Evolutionary conservation across 2,329 filamentous ascomycete species (phyloP), one percentile per base, ranked within the genome.

Genomic region (Huntiella moniliformis): DNA sequence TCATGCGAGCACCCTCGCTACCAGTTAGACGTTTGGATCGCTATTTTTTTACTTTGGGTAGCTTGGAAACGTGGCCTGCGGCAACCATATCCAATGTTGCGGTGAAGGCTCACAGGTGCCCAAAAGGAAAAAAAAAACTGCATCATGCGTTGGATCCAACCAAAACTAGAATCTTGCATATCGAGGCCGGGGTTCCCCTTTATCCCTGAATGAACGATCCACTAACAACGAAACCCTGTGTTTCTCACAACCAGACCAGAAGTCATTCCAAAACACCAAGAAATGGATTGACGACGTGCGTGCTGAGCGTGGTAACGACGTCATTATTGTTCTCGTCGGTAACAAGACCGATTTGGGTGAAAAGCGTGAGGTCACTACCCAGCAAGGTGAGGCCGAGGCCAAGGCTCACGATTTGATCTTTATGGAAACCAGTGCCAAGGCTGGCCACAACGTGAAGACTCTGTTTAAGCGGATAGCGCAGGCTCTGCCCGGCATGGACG

Each of bases 221-320:
- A 43, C 45, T 47, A 43, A 47, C 40, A 34, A 45, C 35, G 13
- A 13, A 28, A 31, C 34, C 15, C 15, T 22, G 10, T 16, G 15
- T 34, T 8, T 33, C 38, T 42, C 15, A 32, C 55, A 28, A 28
- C 22, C 22, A 83, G 78, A 91, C 62, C 80, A 82, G 52, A 95
- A 96, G 65, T 93, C 86, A 17, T 98, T 98, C 69, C 82, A 95
- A 61, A 95, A 98, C 65, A 98, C 91, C 46, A 79, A 87, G 58
- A 98, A 98, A 72, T 98, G 92, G 91, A 93, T 98, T 54, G 91
- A 98, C 60, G 91, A 98, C 60, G 91, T 98, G 49, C 77, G 91
- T 51, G 88, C 87, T 44, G 91, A 98, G 68, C 77, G 91, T 58
- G 91, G 91, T 44, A 94, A 93, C 68, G 91, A 98, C 64, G 92